Conservation (phyloP, 305 asterid species). For the Caryopteris hybrid region DNA sequence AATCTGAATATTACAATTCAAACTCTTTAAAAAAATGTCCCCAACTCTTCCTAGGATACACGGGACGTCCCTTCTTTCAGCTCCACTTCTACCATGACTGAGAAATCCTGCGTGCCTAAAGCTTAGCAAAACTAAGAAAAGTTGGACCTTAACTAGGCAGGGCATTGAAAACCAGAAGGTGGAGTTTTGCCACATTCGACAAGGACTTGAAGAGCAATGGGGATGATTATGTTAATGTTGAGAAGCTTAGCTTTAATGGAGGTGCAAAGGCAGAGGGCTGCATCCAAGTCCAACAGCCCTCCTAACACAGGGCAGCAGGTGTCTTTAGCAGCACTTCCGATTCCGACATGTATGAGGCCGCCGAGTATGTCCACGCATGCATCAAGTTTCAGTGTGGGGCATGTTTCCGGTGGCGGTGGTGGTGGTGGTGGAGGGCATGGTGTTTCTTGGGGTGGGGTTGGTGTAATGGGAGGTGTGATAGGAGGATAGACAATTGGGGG, state of each 20-base stretch:
- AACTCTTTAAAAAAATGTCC: too few species aligned
- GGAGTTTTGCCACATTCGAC: conserved; percentile 65
- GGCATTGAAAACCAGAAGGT: conserved; percentile 57
- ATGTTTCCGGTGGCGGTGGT: conserved; percentile 32
- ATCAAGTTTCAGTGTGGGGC: conserved; percentile 55
- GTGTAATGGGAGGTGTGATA: neutral
- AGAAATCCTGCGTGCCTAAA: too few species aligned
- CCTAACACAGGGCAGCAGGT: conserved; percentile 58
- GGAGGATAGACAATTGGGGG: conserved; percentile 19
- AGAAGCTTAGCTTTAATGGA: conserved; percentile 66
- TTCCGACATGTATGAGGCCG: conserved; percentile 56
- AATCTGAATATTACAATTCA: too few species aligned
- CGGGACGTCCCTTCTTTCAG: too few species aligned
- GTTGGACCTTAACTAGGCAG: conserved; percentile 22
- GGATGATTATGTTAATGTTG: conserved; percentile 48
- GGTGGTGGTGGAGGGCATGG: conserved; percentile 34
- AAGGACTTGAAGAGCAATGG: conserved; percentile 64
- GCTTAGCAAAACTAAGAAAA: too few species aligned
- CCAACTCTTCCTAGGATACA: too few species aligned
- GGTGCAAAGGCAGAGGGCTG: conserved; percentile 75
- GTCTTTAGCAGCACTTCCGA: conserved; percentile 47
- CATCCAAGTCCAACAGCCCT: conserved; percentile 61
- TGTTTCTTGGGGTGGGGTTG: conserved; percentile 1
- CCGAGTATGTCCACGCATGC: conserved; percentile 67
- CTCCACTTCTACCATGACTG: too few species aligned